These are phyloP conservation scores for Arthroderma sp. DNA, from an alignment of 2,329 filamentous ascomycete genomes.

Conservation along the genomic window DNA sequence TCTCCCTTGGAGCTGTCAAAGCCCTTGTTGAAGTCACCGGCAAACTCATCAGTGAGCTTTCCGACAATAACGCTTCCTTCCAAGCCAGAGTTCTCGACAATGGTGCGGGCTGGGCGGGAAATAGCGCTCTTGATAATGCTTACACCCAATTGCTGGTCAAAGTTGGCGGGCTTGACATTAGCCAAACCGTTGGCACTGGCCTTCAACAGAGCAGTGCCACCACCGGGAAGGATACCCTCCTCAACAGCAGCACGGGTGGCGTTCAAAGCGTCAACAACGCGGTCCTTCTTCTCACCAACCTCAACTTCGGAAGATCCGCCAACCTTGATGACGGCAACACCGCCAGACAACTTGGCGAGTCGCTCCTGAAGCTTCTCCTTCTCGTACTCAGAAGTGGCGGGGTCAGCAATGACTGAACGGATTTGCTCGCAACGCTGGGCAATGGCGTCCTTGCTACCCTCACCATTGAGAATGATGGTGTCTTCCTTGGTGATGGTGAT, in stretches of 20 bases:
- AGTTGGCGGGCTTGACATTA: slow-evolving; percentile 79
- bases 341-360: slow-evolving; percentile 95
- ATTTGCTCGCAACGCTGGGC: slow-evolving; percentile 97
- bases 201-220: slow-evolving; percentile 96
- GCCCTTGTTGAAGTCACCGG: slow-evolving; percentile 89
- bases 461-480: slow-evolving; percentile 95
- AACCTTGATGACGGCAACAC: slow-evolving; percentile 98
- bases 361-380: slow-evolving; percentile 99
- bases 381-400: slow-evolving; percentile 94
- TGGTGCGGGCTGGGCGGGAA: slow-evolving; percentile 82
- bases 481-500: slow-evolving; percentile 99
- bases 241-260: slow-evolving; percentile 96
- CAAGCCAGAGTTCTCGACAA: slow-evolving; percentile 93
- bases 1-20: slow-evolving; percentile 94
- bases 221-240: slow-evolving; percentile 96
- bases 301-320: slow-evolving; percentile 95
- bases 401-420: slow-evolving; percentile 87
- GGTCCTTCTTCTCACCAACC: slow-evolving; percentile 99
- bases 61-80: slow-evolving; percentile 95
- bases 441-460: slow-evolving; percentile 87
- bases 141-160: slow-evolving; percentile 97
- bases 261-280: slow-evolving; percentile 95
- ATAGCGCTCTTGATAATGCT: slow-evolving; percentile 97
- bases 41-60: slow-evolving; percentile 93
- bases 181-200: slow-evolving; percentile 78